phyloP scores from a whole-genome alignment of 352 stramenopile genomes.

The Globisporangium camurandrum region DNA sequence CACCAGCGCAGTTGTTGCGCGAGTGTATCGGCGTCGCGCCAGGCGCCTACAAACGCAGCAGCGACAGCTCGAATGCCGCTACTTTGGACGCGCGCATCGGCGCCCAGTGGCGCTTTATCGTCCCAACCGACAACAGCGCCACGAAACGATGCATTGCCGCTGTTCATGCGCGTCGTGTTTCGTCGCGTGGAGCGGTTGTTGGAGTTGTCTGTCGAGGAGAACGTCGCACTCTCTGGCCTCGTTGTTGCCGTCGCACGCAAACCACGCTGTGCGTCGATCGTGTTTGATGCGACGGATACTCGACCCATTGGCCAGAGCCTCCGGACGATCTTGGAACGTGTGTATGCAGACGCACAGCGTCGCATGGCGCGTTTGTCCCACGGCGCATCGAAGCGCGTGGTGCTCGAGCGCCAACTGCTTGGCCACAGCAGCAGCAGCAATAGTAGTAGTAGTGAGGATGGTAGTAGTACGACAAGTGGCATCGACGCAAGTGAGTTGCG shows the following conservation, averaged over 20 bases:
- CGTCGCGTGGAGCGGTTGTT: slow-evolving; percentile 67
- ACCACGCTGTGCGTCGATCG: slow-evolving; percentile 26
- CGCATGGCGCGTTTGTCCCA: slow-evolving; percentile 58
- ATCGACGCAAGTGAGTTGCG: slow-evolving; percentile 57
- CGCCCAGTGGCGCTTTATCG: too few relatives aligned
- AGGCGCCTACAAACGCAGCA: too few relatives aligned
- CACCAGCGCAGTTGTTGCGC: slow-evolving; percentile 6
- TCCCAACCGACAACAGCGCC: not conserved
- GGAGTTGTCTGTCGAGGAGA: slow-evolving; percentile 81
- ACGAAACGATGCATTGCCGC: slow-evolving; percentile 12
- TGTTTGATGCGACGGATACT: slow-evolving; percentile 51
- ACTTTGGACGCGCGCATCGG: slow-evolving; percentile 1
- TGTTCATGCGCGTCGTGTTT: slow-evolving; percentile 74
- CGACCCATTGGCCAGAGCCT: slow-evolving; percentile 38
- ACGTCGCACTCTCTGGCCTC: slow-evolving; percentile 70
- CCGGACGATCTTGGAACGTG: slow-evolving; percentile 74
- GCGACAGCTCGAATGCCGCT: too few relatives aligned
- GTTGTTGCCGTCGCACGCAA: slow-evolving; percentile 70
- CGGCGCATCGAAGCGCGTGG: slow-evolving; percentile 27
- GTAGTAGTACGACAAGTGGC: too few relatives aligned
- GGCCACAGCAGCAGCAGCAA: slow-evolving; percentile 49
- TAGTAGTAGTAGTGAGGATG: slow-evolving; percentile 33
- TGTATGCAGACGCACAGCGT: slow-evolving; percentile 55
- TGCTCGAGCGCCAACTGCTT: slow-evolving; percentile 57
- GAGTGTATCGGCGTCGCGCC: too few relatives aligned